Base-by-base conservation (phyloP, 2,329 filamentous ascomycete species). In the Calonectria henricotiae region DNA sequence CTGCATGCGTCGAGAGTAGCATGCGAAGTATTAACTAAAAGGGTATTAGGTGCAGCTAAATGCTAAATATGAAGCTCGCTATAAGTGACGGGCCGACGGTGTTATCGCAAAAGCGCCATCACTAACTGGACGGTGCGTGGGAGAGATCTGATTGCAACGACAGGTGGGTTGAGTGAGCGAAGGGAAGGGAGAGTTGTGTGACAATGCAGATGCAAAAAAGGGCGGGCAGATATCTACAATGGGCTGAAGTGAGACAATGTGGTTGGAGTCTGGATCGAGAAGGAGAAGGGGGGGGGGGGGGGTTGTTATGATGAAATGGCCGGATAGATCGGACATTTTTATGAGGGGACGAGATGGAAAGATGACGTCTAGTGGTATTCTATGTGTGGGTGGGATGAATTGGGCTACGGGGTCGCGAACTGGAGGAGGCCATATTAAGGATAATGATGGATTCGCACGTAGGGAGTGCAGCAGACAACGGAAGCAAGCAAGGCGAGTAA, bases 201-300 rank as follows among this genome's bases (percentile, higher is more conserved):
- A 37, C 30, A 37, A 39, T 58, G 51, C 32, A 37, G n/a, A 55
- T 55, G 51, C n/a, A 23, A 39, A 37, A 7, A 37, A 37, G n/a
- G 11, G 12, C 23, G 54, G 27, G 27, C 27, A 32, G 62, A 32
- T 43, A 58, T 62, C 43, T 37, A 37, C 35, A 25, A 61, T 51
- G 47, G 62, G 68, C 44, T 64, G 55, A 49, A 70, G 47, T 67
- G 43, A 63, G 58, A 70, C 64, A 67, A 12, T n/a, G n/a, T 41
- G 37, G 44, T 54, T 60, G 61, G 43, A 49, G 32, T 46, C 41
- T 37, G n/a, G 41, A 58, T 58, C 30, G 61, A 39, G 30, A 20
- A n/a, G 4, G 43, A 2, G 43, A 9, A 23, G 8, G 41, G 54
- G 58, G 44, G 25, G 54, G 32, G 63, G 46, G 25, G 27, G 17